Evolutionary conservation across 2,329 filamentous ascomycete genomes (phyloP), one percentile per base, ranked within the genome.

Genomic region (Neurospora crassa): DNA sequence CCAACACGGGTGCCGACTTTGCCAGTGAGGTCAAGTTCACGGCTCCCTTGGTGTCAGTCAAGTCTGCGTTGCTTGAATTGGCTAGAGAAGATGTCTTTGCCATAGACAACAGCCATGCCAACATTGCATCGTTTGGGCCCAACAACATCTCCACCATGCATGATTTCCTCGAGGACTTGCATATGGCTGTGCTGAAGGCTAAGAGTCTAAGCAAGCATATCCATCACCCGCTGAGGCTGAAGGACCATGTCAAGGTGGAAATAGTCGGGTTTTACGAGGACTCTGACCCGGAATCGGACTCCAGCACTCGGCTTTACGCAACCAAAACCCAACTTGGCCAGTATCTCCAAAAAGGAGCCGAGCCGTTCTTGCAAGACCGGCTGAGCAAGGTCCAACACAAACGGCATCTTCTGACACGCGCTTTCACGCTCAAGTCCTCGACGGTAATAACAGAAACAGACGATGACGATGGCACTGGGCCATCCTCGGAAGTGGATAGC

Each of bases 261-360:
- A 76, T 87, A 10, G 83, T 85, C 68, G 88, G 88, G 0, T 90
- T 90, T 75, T 90, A 89, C 71, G 86, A 89, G 67, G 87, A 89
- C 67, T 78, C 81, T 0, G 82, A 80, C 0, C 78, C 77, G 1
- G 79, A 78, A 41, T 71, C 75, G 6, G 78, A 79, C 0, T 79
- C 79, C 0, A 82, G 81, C 0, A 81, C 87, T 4, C 80, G 86
- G 3, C 79, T 87, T 0, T 87, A 88, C 81, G 82, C 86, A 63
- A 84, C 83, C 24, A 82, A 84, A 73, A 73, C 87, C 71, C 79
- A 84, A n/a, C 79, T 88, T 37, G 76, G 82, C 70, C 84, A 89
- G 1, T 90, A 89, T 67, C 75, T 90, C 1, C 78, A 79, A 3
- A 86, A 85, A 34, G 88, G 88, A 0, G 87, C 88, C 0, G 84